phyloP scores from a whole-genome alignment of 2,329 filamentous ascomycete genomes.

The Alternaria infectoria region DNA sequence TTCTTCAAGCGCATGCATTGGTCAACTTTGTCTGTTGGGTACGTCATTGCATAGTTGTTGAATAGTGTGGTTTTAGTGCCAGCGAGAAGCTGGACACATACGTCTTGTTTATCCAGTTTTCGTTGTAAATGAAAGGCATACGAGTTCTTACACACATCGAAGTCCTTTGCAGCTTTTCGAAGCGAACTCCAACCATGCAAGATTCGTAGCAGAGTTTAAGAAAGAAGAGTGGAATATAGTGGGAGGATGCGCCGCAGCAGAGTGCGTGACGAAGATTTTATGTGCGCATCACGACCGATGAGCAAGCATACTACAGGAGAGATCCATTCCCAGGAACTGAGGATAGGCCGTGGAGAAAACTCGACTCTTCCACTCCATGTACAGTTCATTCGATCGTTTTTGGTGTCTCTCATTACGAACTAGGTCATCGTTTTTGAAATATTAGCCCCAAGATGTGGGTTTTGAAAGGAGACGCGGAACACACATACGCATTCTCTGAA shows the following conservation, averaged over 20 bases:
- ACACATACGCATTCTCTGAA: no score
- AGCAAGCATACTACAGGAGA: background rate
- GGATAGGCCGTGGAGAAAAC: background rate
- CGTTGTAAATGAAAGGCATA: background rate
- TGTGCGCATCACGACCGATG: background rate
- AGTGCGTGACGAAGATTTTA: background rate
- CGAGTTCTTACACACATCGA: no score
- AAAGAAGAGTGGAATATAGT: no score
- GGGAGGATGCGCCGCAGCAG: fast-evolving
- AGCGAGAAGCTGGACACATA: background rate
- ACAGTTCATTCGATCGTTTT: background rate
- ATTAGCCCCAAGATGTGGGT: background rate
- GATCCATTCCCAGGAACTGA: background rate
- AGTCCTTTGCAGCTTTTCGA: no score
- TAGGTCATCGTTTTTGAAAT: background rate
- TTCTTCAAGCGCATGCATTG: background rate
- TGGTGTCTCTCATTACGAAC: background rate
- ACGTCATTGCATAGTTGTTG: background rate
- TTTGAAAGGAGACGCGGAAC: background rate
- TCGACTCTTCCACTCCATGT: background rate
- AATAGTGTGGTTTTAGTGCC: background rate
- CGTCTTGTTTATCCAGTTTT: background rate
- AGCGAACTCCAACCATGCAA: no score
- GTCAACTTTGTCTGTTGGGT: background rate
- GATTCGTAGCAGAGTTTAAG: no score